phyloP scores from a whole-genome alignment of 306 rosid species.

The Prunus persica region DNA sequence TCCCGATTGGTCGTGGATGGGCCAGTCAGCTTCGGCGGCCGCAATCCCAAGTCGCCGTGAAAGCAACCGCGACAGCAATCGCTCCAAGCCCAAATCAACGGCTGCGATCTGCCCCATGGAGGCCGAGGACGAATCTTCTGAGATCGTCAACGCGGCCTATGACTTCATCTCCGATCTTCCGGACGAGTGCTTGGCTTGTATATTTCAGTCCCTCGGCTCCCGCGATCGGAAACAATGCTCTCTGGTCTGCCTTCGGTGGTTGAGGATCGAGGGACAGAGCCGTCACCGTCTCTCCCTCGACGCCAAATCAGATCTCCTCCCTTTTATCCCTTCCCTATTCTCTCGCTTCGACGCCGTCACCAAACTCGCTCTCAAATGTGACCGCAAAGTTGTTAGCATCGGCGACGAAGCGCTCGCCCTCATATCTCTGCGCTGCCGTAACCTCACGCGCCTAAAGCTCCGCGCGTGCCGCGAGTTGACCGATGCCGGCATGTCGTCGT shows the following conservation, averaged over 20 bases:
- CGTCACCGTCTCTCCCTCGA: constrained; percentile 85
- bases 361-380: constrained; percentile 85
- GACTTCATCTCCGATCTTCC: constrained; percentile 84
- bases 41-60: constrained; percentile 55
- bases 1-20: constrained; percentile 57
- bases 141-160: constrained; percentile 6
- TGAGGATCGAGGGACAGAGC: constrained; percentile 82
- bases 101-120: constrained; percentile 55
- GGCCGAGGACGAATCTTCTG: constrained; percentile 18
- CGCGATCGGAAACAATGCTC: constrained; percentile 83
- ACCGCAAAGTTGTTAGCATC: constrained; percentile 78
- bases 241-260: constrained; percentile 89
- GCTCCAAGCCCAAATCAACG: constrained; percentile 52
- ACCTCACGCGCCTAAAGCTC: constrained; percentile 89
- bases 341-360: constrained; percentile 87
- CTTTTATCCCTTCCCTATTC: constrained; percentile 54
- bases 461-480: constrained; percentile 86
- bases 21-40: constrained; percentile 80
- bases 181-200: constrained; percentile 76
- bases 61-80: constrained; percentile 23
- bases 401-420: constrained; percentile 64
- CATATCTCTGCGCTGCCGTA: constrained; percentile 77
- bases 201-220: constrained; percentile 74
- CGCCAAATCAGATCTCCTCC: constrained; percentile 59
- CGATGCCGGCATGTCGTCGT: constrained; percentile 70